Conservation (phyloP, 2,329 filamentous ascomycete genomes). For the Mycogone perniciosa region DNA sequence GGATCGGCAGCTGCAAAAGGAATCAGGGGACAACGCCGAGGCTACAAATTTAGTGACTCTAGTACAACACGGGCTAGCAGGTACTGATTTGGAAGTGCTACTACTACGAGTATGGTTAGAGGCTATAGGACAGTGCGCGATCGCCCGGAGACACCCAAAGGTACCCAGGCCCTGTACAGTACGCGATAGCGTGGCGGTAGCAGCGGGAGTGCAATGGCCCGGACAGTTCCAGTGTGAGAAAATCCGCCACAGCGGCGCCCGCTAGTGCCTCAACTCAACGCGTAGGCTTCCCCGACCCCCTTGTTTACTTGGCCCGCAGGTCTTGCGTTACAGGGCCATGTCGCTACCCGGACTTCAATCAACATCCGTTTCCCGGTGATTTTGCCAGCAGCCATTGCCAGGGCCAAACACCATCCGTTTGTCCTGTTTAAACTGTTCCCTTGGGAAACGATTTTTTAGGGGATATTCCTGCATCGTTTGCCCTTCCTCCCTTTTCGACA, state of each 20-base stretch:
- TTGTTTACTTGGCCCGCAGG: constrained; percentile 3
- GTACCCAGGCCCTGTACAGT: too few relatives aligned
- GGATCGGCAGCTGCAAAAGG: too few relatives aligned
- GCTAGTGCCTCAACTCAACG: constrained; percentile 3
- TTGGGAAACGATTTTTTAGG: constrained; percentile 3
- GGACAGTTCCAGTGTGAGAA: not conserved
- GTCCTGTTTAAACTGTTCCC: constrained; percentile 1
- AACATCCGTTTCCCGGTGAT: not conserved
- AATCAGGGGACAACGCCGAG: not conserved
- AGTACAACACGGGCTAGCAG: too few relatives aligned
- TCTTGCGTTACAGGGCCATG: not conserved
- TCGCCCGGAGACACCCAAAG: not conserved
- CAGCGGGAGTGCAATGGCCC: not conserved
- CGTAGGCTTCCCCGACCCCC: not conserved
- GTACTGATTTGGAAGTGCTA: too few relatives aligned
- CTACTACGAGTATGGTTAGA: too few relatives aligned
- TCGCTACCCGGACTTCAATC: constrained; percentile 6
- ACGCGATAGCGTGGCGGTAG: not conserved
- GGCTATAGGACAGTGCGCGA: not conserved
- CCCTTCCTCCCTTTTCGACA: constrained; percentile 11
- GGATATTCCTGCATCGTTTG: constrained; percentile 3
- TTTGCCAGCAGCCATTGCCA: not conserved
- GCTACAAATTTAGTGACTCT: not conserved
- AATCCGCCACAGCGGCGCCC: constrained; percentile 11
- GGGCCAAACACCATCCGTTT: constrained; percentile 8